Evolutionary conservation across 768 basidiomycete species (phyloP).

Genomic region (Lentinus brumalis): DNA sequence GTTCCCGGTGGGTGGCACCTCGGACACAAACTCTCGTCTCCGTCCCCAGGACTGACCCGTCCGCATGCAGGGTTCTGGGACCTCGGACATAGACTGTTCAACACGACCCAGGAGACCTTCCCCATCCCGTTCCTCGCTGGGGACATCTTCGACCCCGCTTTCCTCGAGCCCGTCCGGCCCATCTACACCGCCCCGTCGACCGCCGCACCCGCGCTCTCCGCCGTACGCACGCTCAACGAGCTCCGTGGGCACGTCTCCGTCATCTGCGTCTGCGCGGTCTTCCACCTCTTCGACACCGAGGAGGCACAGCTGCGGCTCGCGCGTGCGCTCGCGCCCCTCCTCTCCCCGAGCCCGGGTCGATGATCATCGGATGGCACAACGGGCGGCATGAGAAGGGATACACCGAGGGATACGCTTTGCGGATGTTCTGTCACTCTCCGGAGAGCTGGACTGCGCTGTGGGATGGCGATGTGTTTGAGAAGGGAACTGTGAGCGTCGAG

Average conservation of each 20-base stretch:
- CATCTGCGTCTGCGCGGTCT: slow-evolving; percentile 53
- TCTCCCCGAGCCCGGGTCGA: slow-evolving; percentile 46
- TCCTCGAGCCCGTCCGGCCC: slow-evolving; percentile 33
- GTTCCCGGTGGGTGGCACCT: slow-evolving; percentile 32
- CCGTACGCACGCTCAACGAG: slow-evolving; percentile 38
- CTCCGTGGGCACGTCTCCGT: slow-evolving; percentile 49
- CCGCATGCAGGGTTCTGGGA: slow-evolving; percentile 58
- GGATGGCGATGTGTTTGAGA: slow-evolving; percentile 39
- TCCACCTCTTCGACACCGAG: slow-evolving; percentile 47
- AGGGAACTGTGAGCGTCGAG: slow-evolving; percentile 33
- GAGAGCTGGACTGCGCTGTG: slow-evolving; percentile 39
- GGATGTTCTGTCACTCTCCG: slow-evolving; percentile 39
- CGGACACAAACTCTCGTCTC: not conserved
- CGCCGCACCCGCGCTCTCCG: slow-evolving; percentile 28
- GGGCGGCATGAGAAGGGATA: slow-evolving; percentile 37
- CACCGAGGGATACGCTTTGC: slow-evolving; percentile 18
- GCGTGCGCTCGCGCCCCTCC: slow-evolving; percentile 41
- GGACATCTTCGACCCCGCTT: slow-evolving; percentile 49
- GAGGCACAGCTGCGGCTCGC: slow-evolving; percentile 44
- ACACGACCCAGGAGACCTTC: slow-evolving; percentile 50
- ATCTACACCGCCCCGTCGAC: not conserved
- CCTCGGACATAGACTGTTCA: slow-evolving; percentile 62
- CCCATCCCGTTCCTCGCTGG: slow-evolving; percentile 60
- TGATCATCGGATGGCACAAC: slow-evolving; percentile 47
- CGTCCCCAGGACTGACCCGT: not conserved